Evolutionary conservation across 306 rosid genomes (phyloP).

Genomic region (Rosa lucieae): DNA sequence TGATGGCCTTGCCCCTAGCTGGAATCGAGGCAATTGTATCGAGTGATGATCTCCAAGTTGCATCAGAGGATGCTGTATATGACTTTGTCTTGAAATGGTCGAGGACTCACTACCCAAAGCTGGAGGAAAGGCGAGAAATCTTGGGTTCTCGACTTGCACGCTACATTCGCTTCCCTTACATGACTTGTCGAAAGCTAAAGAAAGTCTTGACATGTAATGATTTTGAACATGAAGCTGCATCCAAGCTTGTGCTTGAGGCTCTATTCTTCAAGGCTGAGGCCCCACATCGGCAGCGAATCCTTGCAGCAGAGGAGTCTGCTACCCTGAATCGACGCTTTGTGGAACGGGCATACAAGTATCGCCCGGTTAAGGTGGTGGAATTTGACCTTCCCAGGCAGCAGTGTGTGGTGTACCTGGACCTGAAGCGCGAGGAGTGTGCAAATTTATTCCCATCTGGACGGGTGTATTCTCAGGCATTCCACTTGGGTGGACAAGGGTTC

Average conservation of each 20-base stretch:
- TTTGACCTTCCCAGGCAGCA: conserved; percentile 92
- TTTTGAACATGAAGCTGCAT: conserved; percentile 79
- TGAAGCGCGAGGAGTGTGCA: conserved; percentile 84
- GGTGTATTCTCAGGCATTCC: conserved; percentile 97
- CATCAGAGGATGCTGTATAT: conserved; percentile 96
- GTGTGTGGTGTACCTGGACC: conserved; percentile 90
- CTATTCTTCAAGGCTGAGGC: conserved; percentile 91
- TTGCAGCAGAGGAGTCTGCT: conserved; percentile 75
- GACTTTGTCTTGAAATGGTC: conserved; percentile 95
- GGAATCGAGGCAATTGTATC: conserved; percentile 88
- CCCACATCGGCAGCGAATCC: conserved; percentile 82
- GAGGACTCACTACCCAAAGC: conserved; percentile 57
- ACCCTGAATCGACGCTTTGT: conserved; percentile 63
- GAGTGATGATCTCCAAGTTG: conserved; percentile 93
- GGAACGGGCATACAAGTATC: conserved; percentile 95
- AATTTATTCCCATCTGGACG: conserved; percentile 86
- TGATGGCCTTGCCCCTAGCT: conserved; percentile 82
- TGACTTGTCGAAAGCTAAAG: conserved; percentile 90
- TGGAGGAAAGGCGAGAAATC: conserved; percentile 83
- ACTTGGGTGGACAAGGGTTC: conserved; percentile 97
- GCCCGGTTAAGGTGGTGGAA: conserved; percentile 96
- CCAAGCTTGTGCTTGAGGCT: conserved; percentile 89
- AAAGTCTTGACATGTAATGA: conserved; percentile 85
- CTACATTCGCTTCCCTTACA: conserved; percentile 82
- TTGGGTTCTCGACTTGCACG: conserved; percentile 71